phyloP scores from a whole-genome alignment of 2,329 filamentous ascomycete species.

The Cordyceps cateniannulata region DNA sequence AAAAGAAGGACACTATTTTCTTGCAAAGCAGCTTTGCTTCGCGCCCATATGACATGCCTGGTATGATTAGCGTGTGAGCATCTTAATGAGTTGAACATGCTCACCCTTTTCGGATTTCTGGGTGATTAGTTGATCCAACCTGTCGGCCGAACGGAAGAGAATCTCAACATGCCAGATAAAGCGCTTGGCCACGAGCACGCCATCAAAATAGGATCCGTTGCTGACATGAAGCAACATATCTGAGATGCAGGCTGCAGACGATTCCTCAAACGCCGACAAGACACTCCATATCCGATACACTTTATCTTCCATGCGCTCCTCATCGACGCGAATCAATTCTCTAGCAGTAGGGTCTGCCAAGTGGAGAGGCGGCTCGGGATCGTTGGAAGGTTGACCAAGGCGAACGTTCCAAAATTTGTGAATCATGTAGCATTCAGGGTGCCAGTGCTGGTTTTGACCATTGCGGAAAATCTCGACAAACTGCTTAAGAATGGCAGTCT shows the following conservation, averaged over 20 bases:
- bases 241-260: constrained; percentile 94
- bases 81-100: constrained; percentile 16
- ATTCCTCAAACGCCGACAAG: constrained; percentile 93
- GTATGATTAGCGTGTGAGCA: neutral
- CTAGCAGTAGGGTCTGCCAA: constrained; percentile 55
- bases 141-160: constrained; percentile 81
- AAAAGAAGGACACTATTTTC: constrained; percentile 98
- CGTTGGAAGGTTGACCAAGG: constrained; percentile 56
- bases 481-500: constrained; percentile 95
- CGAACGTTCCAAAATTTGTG: constrained; percentile 99
- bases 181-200: constrained; percentile 86
- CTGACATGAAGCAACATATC: constrained; percentile 98
- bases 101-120: constrained; percentile 68
- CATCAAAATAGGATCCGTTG: constrained; percentile 93
- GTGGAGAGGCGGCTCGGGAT: constrained; percentile 34
- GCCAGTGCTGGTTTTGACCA: constrained; percentile 97
- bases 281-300: constrained; percentile 98
- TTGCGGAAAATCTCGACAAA: constrained; percentile 99
- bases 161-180: constrained; percentile 97
- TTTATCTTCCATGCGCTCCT: constrained; percentile 95
- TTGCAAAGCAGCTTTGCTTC: constrained; percentile 99
- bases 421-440: constrained; percentile 99
- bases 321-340: constrained; percentile 70
- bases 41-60: constrained; percentile 81
- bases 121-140: constrained; percentile 68